Evolutionary conservation across 495 filamentous ascomycete species (phyloP), one percentile per base, ranked within the genome.

Genomic region (Xylaria grammica): DNA sequence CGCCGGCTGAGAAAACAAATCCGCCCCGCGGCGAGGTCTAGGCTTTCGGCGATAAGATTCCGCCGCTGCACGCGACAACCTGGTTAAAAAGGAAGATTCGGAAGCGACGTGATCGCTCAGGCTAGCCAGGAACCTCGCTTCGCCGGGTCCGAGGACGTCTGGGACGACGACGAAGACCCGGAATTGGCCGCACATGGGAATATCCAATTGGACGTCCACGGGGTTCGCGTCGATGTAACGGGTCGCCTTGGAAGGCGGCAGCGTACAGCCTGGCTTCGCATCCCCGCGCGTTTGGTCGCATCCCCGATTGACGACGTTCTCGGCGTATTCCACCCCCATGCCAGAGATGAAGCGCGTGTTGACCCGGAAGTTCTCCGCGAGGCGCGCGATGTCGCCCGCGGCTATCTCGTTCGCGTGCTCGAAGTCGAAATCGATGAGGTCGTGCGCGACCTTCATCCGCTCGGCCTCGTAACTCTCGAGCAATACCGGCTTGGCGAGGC

Each of bases 151-250:
- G 26, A 78, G 73, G 19, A 88, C 77, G 65, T 89, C 79, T 46
- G 82, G 83, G 13, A 85, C 82, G 50, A 91, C 81, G 58, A 91
- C 80, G 71, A 86, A 90, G 24, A 91, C 79, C 22, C 86, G 80
- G 76, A 91, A 91, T 65, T 91, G 89, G 11, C 88, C 83, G 5
- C 90, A 72, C 65, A 89, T 78, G 1, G 89, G 88, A n/a, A 91
- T 88, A 67, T 91, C 88, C 4, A 90, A 82, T 68, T 91, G 87
- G 27, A 91, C 78, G 63, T 91, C 85, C 24, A 92, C 85, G 1
- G 88, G 87, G 63, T 91, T 92, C 5, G 87, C 84, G 67, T 90
- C 89, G 51, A 90, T 79, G 66, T 86, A 91, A 17, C 89, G 78
- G 0, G 86, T 88, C 8, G 88, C 89, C 70, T 84, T 87, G 20